Evolutionary conservation across 2,329 filamentous ascomycete species (phyloP).

Genomic region (Fusarium buxicola): DNA sequence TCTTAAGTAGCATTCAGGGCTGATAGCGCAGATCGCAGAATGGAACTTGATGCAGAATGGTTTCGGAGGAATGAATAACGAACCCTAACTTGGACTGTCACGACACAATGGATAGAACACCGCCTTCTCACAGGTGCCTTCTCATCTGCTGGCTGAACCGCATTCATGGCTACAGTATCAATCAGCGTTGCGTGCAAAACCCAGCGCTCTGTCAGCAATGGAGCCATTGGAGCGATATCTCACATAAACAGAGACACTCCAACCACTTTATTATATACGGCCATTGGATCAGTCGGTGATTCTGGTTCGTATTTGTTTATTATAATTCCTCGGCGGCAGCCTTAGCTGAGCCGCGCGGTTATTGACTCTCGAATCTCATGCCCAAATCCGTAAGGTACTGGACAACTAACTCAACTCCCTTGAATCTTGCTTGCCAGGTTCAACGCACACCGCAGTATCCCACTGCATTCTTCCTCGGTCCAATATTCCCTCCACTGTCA

Average conservation of each 20-base stretch:
- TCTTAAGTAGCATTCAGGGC: neutral
- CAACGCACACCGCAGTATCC: neutral
- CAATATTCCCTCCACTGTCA: neutral
- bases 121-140: neutral
- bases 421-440: neutral
- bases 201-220: no score
- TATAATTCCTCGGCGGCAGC: neutral
- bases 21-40: conserved; percentile 16
- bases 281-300: neutral
- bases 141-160: no score
- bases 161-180: no score
- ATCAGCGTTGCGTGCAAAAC: no score
- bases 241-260: neutral
- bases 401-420: no score
- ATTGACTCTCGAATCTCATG: neutral
- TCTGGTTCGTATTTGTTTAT: conserved; percentile 1
- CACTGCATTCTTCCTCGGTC: neutral
- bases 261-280: neutral
- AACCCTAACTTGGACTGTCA: no score
- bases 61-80: neutral
- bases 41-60: conserved; percentile 19
- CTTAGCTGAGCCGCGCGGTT: neutral
- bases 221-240: conserved; percentile 15
- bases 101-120: neutral
- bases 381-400: neutral